phyloP scores from a whole-genome alignment of 306 rosid species.

The Castanea crenata region DNA sequence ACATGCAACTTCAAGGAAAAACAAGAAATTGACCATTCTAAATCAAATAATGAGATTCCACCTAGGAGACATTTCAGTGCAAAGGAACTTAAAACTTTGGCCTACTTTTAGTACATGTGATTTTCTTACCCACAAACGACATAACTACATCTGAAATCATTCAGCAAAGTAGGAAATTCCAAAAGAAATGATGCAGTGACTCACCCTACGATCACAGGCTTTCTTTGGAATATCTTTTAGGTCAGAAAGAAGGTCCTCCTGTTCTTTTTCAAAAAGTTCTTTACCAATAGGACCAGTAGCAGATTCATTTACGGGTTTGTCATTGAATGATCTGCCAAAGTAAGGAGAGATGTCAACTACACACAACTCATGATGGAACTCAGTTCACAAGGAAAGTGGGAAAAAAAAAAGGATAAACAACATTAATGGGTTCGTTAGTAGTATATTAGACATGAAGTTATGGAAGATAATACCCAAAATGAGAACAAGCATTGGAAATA shows the following conservation, averaged over 20 bases:
- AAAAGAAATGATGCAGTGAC: constrained; percentile 20
- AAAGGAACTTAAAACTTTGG: background rate
- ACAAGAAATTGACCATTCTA: background rate
- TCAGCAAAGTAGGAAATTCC: background rate
- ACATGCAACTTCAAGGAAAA: background rate
- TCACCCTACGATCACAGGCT: constrained; percentile 90
- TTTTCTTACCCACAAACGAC: background rate
- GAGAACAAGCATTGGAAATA: background rate
- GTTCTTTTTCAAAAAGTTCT: constrained; percentile 91
- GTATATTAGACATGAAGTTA: background rate
- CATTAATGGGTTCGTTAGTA: background rate
- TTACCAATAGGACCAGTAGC: constrained; percentile 65
- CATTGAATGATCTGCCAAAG: constrained; percentile 83
- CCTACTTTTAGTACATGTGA: background rate
- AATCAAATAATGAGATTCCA: background rate
- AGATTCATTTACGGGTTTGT: constrained; percentile 54
- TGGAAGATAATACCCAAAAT: too few relatives aligned
- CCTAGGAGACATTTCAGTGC: background rate
- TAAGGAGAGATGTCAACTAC: background rate
- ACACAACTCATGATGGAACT: background rate
- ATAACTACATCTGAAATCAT: background rate
- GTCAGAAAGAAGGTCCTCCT: constrained; percentile 86
- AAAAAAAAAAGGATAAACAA: background rate
- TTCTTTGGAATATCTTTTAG: constrained; percentile 91
- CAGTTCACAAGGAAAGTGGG: background rate